Base-by-base conservation (phyloP, 2,329 filamentous ascomycete genomes). In the Ceratocystis smalleyi region DNA sequence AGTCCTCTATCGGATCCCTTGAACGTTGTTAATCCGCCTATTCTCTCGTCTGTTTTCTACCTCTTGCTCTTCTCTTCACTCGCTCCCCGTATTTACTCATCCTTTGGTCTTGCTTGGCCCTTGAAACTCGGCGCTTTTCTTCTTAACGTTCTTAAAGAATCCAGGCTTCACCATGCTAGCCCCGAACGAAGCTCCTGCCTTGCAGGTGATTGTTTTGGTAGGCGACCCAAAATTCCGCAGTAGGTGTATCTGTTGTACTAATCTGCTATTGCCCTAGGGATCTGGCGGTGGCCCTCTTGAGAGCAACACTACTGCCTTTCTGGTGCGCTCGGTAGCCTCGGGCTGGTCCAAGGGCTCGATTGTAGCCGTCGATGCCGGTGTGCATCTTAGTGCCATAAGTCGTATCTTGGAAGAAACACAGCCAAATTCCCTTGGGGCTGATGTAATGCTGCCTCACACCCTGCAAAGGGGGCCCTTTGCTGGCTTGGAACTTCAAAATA, bases 301-400 rank as follows among this genome's bases (percentile, higher is more conserved):
- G 79, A 86, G 90, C 73, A 94, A 91, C 73, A 87, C 89, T 27
- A 96, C 92, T 0, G 89, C 91, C 2, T 84, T 97, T 65, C 82
- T 99, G 22, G 89, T 97, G 59, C 87, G 92, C 59, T 92, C 92
- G 3, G 80, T 87, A 8, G 82, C 85, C 35, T 83, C 87, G 62
- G 82, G 85, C 67, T 99, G 94, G 94, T 78, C 81, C 60, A 87
- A 85, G 70, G 86, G 88, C 55, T 96, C 91, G 0, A 74, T 96
- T 49, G 78, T 97, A 32, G 91, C 92, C n/a, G 87, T 99, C 62
- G 94, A 99, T 77, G 91, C 91, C 8, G 94, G 94, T 59, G 89
- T 91, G 40, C 88, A 96, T 73, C 81, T 99, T 49, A 85, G 89
- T 32, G 85, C 89, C 64, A 96, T 99, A 65, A 83, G 84, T n/a